These are phyloP conservation scores for Corchorus capsularis DNA, from an alignment of 345 rosid genomes.

Conservation along the genomic window DNA sequence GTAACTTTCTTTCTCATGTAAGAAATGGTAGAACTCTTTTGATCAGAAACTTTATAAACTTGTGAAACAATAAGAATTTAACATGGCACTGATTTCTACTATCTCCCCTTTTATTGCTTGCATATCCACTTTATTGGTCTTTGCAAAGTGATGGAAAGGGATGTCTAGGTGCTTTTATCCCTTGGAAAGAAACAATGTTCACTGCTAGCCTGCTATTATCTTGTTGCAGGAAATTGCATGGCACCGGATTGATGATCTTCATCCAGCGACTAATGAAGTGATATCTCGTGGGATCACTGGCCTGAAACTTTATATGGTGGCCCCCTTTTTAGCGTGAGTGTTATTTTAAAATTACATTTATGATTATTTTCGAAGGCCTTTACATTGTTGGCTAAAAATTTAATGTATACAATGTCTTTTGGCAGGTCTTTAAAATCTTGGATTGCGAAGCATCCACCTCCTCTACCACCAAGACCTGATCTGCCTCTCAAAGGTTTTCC, in stretches of 20 bases:
- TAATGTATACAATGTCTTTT: slow-evolving; percentile 13
- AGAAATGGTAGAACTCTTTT: not conserved
- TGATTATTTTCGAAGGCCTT: not conserved
- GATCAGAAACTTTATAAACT: too few relatives aligned
- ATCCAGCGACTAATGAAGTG: slow-evolving; percentile 68
- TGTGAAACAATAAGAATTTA: too few relatives aligned
- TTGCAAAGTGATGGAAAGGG: not conserved
- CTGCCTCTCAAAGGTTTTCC: slow-evolving; percentile 65
- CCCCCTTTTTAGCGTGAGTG: slow-evolving; percentile 89
- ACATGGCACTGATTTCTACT: not conserved
- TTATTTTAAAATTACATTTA: not conserved
- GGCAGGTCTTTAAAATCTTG: slow-evolving; percentile 77
- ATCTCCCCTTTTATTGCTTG: not conserved
- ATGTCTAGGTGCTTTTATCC: not conserved
- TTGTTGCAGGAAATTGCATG: slow-evolving; percentile 88
- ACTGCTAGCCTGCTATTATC: slow-evolving; percentile 7
- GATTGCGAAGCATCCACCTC: slow-evolving; percentile 66
- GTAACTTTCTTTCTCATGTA: not conserved
- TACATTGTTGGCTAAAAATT: slow-evolving; percentile 4
- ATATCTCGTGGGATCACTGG: slow-evolving; percentile 87
- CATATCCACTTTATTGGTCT: not conserved
- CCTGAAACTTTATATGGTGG: slow-evolving; percentile 95
- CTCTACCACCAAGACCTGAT: slow-evolving; percentile 58
- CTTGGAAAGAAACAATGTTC: not conserved
- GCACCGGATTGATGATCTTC: slow-evolving; percentile 90